These are phyloP conservation scores for Blastomyces gilchristii DNA, from an alignment of 2,329 filamentous ascomycete genomes.

Conservation along the genomic window DNA sequence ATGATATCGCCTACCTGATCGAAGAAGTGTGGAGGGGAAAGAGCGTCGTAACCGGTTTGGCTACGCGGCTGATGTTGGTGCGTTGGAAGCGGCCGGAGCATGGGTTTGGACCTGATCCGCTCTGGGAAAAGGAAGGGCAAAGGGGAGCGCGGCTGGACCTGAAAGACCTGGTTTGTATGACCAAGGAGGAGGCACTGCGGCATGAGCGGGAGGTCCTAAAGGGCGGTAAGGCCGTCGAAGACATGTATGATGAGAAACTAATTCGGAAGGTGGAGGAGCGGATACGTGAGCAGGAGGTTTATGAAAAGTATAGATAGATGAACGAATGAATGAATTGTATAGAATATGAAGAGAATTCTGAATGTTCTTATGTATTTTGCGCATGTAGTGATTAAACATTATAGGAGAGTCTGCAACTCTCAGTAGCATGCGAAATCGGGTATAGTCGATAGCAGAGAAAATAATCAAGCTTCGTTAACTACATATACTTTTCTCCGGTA, in stretches of 20 bases:
- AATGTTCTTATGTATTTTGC: background rate
- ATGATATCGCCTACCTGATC: conserved; percentile 76
- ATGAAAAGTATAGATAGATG: conserved; percentile 38
- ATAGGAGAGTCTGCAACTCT: background rate
- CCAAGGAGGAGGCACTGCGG: conserved; percentile 71
- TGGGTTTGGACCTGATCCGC: conserved; percentile 52
- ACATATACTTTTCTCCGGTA: too few relatives aligned
- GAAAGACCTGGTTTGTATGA: conserved; percentile 76
- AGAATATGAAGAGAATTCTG: background rate
- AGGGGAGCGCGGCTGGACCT: conserved; percentile 61
- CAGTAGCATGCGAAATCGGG: background rate
- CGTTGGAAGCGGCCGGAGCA: conserved; percentile 62
- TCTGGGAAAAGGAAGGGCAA: conserved; percentile 54
- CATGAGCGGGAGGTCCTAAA: conserved; percentile 75
- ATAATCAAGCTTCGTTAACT: too few relatives aligned
- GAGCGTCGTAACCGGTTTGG: conserved; percentile 71
- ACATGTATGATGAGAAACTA: conserved; percentile 62
- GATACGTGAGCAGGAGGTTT: conserved; percentile 55
- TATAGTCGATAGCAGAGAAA: background rate
- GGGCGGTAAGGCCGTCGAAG: conserved; percentile 54
- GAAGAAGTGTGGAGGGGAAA: conserved; percentile 82
- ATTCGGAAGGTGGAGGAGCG: conserved; percentile 57
- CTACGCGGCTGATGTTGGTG: conserved; percentile 67
- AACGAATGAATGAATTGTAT: background rate
- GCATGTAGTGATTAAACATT: background rate